Evolutionary conservation across 805 yeast species (phyloP).

Genomic region (Dipodascopsis uninucleata): DNA sequence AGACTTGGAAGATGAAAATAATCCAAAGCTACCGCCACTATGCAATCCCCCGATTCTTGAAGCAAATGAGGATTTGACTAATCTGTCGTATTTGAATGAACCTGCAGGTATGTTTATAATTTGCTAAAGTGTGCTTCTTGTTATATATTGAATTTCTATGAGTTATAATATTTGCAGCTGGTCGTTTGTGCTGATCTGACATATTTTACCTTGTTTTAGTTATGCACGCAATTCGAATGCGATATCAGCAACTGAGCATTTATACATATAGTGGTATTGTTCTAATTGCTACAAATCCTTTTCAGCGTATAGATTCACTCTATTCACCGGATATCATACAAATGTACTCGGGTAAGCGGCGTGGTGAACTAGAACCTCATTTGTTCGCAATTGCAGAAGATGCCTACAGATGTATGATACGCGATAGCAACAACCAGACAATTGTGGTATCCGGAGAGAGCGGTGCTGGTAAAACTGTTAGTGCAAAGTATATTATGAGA

Average conservation of each 20-base stretch:
- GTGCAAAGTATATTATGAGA: constrained; percentile 96
- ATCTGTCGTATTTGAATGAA: constrained; percentile 86
- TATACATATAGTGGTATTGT: constrained; percentile 97
- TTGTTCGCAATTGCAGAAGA: constrained; percentile 97
- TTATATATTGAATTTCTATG: neutral
- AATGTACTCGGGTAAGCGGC: constrained; percentile 85
- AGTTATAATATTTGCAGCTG: neutral
- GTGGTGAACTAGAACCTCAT: constrained; percentile 97
- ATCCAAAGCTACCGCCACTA: constrained; percentile 67
- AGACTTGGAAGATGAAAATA: constrained; percentile 33
- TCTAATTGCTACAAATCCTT: constrained; percentile 92
- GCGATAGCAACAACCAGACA: constrained; percentile 82
- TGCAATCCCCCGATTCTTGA: constrained; percentile 90
- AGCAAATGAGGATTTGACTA: constrained; percentile 90
- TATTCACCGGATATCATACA: constrained; percentile 91
- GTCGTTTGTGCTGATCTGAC: neutral
- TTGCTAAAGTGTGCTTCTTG: neutral
- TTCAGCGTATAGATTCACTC: constrained; percentile 84
- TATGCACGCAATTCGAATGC: constrained; percentile 82
- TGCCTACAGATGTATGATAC: constrained; percentile 91
- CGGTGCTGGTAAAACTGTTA: constrained; percentile 97
- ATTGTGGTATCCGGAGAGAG: constrained; percentile 97
- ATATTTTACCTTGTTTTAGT: constrained; percentile 49
- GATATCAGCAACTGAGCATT: constrained; percentile 85
- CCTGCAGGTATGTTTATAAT: constrained; percentile 53